A percentile compares a stretch with the other conserved stretches of the same genome.
phyloP scores from a whole-genome alignment of 108 stramenopile species.

The Skeletonema costatum region DNA sequence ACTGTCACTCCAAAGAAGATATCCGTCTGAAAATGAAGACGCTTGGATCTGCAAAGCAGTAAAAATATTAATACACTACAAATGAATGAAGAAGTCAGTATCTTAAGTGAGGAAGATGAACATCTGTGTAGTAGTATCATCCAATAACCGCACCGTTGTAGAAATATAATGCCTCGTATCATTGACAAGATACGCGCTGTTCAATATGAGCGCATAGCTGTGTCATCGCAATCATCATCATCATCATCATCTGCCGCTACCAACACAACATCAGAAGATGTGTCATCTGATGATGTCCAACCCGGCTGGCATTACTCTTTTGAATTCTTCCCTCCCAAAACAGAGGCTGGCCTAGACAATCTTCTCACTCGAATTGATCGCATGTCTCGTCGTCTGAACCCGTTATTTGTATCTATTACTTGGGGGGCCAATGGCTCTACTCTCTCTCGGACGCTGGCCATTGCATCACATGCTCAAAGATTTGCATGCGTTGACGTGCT shows the following conservation, averaged over 20 bases:
- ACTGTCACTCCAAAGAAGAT: too few species aligned
- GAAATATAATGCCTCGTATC: slow-evolving; percentile 28
- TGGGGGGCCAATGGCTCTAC: slow-evolving; percentile 91
- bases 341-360: slow-evolving; percentile 92
- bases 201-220: background rate
- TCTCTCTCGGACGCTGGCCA: slow-evolving; percentile 70
- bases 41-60: too few species aligned
- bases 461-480: slow-evolving; percentile 87
- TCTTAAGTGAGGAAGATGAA: too few species aligned
- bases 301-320: slow-evolving; percentile 85
- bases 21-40: too few species aligned
- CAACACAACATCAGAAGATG: background rate
- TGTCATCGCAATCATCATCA: background rate
- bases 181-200: slow-evolving; percentile 33
- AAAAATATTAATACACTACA: too few species aligned
- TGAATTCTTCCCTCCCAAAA: slow-evolving; percentile 97
- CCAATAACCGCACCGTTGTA: background rate
- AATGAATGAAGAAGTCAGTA: too few species aligned
- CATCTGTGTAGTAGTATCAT: background rate
- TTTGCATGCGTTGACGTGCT: slow-evolving; percentile 90
- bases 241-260: background rate
- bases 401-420: slow-evolving; percentile 94
- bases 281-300: slow-evolving; percentile 8
- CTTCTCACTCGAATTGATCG: slow-evolving; percentile 93
- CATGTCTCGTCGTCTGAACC: slow-evolving; percentile 88